A percentile compares a stretch with the other conserved stretches of the same genome.
Conservation (phyloP, 176 grass and related monocot species). For the Musa itinerans region DNA sequence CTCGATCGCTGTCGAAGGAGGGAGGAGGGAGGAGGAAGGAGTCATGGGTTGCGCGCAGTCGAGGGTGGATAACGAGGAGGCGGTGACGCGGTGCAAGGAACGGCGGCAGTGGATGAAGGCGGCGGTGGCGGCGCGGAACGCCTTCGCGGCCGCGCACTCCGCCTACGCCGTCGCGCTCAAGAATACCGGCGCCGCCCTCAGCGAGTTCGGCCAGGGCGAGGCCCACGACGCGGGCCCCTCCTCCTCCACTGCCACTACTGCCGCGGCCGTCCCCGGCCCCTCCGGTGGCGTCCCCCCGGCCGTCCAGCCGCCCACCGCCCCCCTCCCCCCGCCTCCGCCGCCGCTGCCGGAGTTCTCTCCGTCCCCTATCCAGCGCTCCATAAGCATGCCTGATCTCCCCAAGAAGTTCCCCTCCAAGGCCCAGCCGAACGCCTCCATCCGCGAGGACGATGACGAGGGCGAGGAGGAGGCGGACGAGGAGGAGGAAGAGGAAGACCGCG, state of each 20-base stretch:
- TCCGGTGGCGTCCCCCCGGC: background rate
- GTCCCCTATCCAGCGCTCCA: constrained; percentile 72
- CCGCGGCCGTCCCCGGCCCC: background rate
- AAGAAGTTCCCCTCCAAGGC: constrained; percentile 25
- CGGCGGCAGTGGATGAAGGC: constrained; percentile 72
- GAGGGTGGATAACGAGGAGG: constrained; percentile 94
- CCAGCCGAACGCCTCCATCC: constrained; percentile 42
- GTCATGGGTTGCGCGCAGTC: constrained; percentile 93
- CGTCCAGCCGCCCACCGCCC: constrained; percentile 20
- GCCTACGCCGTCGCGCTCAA: constrained; percentile 58
- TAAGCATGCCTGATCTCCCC: constrained; percentile 66
- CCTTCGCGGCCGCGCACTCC: constrained; percentile 79
- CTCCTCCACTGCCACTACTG: background rate
- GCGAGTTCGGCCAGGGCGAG: constrained; percentile 82
- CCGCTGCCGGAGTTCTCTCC: constrained; percentile 86
- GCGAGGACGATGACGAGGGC: constrained; percentile 53
- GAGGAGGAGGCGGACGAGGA: constrained; percentile 43
- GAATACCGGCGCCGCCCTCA: constrained; percentile 80
- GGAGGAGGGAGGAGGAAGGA: background rate
- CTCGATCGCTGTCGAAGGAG: background rate
- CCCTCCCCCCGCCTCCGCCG: constrained; percentile 25
- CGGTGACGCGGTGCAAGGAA: constrained; percentile 87
- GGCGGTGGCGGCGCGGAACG: constrained; percentile 63
- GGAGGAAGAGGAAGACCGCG: constrained; percentile 28
- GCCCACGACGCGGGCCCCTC: constrained; percentile 12